phyloP scores from a whole-genome alignment of 495 filamentous ascomycete species.

The Talaromyces proteolyticus region DNA sequence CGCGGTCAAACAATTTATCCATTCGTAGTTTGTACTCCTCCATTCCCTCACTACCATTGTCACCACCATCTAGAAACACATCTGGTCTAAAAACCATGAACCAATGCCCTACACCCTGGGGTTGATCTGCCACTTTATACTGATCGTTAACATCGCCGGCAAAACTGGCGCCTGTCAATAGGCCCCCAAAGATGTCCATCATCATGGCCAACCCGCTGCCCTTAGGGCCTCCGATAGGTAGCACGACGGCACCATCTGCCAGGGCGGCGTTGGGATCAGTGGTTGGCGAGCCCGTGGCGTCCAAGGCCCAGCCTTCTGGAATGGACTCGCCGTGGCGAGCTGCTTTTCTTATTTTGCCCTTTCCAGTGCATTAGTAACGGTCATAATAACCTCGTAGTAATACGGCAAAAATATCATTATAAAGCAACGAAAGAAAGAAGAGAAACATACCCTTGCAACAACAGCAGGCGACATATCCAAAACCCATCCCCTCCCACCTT shows the following conservation, averaged over 20 bases:
- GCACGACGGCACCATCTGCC: conserved; percentile 15
- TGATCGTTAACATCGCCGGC: conserved; percentile 20
- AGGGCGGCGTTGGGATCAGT: conserved; percentile 19
- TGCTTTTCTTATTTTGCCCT: conserved; percentile 22
- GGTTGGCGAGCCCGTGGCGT: conserved; percentile 17
- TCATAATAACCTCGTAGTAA: too few relatives aligned
- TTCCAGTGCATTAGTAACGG: too few relatives aligned
- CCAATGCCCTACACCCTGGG: conserved; percentile 22
- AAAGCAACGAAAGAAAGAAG: background rate
- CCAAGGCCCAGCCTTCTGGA: conserved; percentile 22
- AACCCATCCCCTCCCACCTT: conserved; percentile 6
- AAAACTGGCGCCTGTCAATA: conserved; percentile 21
- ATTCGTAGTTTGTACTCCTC: conserved; percentile 16
- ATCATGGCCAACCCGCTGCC: conserved; percentile 24
- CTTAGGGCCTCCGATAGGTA: conserved; percentile 26
- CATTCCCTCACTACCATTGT: too few relatives aligned
- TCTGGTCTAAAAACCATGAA: conserved; percentile 24
- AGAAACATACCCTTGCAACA: background rate
- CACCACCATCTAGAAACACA: conserved; percentile 15
- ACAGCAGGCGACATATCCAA: conserved; percentile 16
- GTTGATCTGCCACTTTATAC: conserved; percentile 14
- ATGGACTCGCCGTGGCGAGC: conserved; percentile 22
- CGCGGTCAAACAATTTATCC: background rate
- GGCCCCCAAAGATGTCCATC: conserved; percentile 25
- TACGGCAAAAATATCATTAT: background rate